Percentiles rank a stretch among this genome's conserved stretches.
Conservation (phyloP, 495 filamentous ascomycete species). For the Platismatia glauca region DNA sequence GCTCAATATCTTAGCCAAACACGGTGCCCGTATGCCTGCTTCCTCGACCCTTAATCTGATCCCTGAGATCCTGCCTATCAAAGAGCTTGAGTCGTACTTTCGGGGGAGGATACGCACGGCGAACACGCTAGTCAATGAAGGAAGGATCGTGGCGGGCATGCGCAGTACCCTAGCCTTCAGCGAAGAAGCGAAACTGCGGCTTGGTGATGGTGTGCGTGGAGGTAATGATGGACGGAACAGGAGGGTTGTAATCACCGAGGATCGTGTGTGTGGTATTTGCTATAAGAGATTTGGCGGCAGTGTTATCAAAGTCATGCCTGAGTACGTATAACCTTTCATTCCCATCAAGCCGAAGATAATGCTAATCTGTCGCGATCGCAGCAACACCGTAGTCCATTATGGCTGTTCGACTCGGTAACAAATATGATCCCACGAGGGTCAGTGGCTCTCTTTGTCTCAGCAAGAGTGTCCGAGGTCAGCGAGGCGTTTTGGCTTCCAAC, state of each 20-base stretch:
- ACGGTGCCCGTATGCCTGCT: constrained; percentile 85
- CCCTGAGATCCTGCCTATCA: constrained; percentile 66
- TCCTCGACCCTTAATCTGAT: constrained; percentile 75
- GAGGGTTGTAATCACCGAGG: constrained; percentile 71
- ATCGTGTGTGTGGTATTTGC: constrained; percentile 82
- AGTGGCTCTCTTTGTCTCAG: background rate
- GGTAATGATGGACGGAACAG: constrained; percentile 52
- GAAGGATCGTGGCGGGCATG: constrained; percentile 63
- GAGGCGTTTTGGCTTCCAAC: background rate
- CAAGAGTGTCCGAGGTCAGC: background rate
- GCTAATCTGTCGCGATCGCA: constrained; percentile 28
- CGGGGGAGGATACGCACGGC: constrained; percentile 81
- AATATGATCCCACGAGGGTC: constrained; percentile 7
- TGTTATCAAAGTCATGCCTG: constrained; percentile 69
- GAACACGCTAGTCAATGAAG: constrained; percentile 69
- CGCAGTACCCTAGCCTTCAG: constrained; percentile 63
- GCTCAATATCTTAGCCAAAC: constrained; percentile 75
- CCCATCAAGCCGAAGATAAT: background rate
- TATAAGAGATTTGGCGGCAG: constrained; percentile 85
- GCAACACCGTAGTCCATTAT: constrained; percentile 69
- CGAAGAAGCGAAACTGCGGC: constrained; percentile 58
- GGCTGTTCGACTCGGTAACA: constrained; percentile 55
- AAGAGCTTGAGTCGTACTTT: constrained; percentile 84
- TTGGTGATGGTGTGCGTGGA: constrained; percentile 49
- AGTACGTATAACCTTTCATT: constrained; percentile 36